Percentiles rank a stretch among this genome's conserved stretches.
These are phyloP conservation scores for Colletotrichum incanum DNA, from an alignment of 2,329 filamentous ascomycete species.

Conservation along the genomic window DNA sequence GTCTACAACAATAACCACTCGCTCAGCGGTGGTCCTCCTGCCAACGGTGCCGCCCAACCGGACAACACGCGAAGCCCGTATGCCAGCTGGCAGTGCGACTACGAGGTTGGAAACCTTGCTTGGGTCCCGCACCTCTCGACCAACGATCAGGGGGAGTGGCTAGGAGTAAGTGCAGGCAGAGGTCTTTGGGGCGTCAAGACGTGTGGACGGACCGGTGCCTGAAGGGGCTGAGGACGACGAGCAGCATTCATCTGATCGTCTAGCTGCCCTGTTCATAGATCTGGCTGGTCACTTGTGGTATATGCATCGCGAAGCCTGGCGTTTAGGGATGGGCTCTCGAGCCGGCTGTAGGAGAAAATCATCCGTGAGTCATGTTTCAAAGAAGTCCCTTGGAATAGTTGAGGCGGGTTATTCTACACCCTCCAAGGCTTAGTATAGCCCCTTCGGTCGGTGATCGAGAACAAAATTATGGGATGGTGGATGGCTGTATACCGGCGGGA, in stretches of 20 bases:
- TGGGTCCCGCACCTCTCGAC: slow-evolving; percentile 84
- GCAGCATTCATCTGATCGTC: slow-evolving; percentile 23
- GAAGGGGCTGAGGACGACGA: slow-evolving; percentile 29
- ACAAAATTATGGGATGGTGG: slow-evolving; percentile 34
- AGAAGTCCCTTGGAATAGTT: neutral
- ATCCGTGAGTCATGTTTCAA: slow-evolving; percentile 12
- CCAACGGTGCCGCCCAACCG: slow-evolving; percentile 66
- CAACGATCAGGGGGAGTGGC: slow-evolving; percentile 83
- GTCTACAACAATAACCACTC: slow-evolving; percentile 77
- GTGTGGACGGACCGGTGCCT: slow-evolving; percentile 42
- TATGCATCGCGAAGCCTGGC: slow-evolving; percentile 46
- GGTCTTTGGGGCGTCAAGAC: slow-evolving; percentile 82
- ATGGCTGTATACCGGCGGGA: slow-evolving; percentile 38
- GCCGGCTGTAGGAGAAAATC: slow-evolving; percentile 18
- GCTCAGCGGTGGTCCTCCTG: slow-evolving; percentile 57
- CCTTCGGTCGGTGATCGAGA: slow-evolving; percentile 16
- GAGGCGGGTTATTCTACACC: neutral
- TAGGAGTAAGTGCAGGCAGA: slow-evolving; percentile 85
- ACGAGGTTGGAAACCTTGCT: slow-evolving; percentile 87
- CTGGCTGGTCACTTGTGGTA: slow-evolving; percentile 41
- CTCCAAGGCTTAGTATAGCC: neutral
- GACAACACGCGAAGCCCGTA: slow-evolving; percentile 78
- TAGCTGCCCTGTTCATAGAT: slow-evolving; percentile 40
- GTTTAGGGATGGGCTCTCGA: slow-evolving; percentile 40
- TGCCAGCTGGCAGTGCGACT: slow-evolving; percentile 87